Conservation (phyloP, 805 yeast species). For the Zygotorulaspora danielsina region DNA sequence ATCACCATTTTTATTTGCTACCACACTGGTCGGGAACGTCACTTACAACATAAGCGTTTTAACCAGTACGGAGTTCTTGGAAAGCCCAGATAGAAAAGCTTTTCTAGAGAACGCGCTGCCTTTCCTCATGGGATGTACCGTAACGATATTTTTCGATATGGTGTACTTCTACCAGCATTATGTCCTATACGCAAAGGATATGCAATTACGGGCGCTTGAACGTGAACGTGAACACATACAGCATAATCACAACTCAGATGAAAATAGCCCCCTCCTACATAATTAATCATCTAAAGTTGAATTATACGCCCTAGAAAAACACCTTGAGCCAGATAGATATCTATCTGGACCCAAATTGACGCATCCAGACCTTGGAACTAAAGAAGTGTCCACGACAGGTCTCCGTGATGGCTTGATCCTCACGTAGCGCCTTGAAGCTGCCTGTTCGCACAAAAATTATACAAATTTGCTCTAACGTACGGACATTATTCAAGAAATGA, state of each 20-base stretch:
- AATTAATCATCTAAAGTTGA: too few relatives aligned
- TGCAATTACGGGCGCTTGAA: slow-evolving; percentile 28
- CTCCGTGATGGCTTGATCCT: too few relatives aligned
- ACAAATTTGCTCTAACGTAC: too few relatives aligned
- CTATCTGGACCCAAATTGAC: too few relatives aligned
- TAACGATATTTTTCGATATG: slow-evolving; percentile 75
- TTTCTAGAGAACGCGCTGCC: slow-evolving; percentile 73
- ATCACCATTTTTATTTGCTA: slow-evolving; percentile 71
- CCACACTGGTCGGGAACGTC: slow-evolving; percentile 74
- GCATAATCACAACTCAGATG: slow-evolving; percentile 1
- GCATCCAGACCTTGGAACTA: too few relatives aligned
- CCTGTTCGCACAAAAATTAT: too few relatives aligned
- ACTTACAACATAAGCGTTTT: slow-evolving; percentile 74
- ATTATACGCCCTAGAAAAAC: too few relatives aligned
- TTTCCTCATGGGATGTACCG: slow-evolving; percentile 77
- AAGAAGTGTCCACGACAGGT: too few relatives aligned
- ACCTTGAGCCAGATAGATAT: too few relatives aligned
- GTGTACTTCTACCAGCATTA: slow-evolving; percentile 59
- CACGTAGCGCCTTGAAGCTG: too few relatives aligned
- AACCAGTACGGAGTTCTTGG: slow-evolving; percentile 52
- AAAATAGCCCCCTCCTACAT: slow-evolving; percentile 6
- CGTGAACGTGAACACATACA: slow-evolving; percentile 22
- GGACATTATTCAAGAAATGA: too few relatives aligned
- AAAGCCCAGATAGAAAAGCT: slow-evolving; percentile 35
- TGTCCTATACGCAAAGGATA: slow-evolving; percentile 33